These are phyloP conservation scores for Vitis cinerea DNA, from an alignment of 164 flowering plant species.

Conservation along the genomic window DNA sequence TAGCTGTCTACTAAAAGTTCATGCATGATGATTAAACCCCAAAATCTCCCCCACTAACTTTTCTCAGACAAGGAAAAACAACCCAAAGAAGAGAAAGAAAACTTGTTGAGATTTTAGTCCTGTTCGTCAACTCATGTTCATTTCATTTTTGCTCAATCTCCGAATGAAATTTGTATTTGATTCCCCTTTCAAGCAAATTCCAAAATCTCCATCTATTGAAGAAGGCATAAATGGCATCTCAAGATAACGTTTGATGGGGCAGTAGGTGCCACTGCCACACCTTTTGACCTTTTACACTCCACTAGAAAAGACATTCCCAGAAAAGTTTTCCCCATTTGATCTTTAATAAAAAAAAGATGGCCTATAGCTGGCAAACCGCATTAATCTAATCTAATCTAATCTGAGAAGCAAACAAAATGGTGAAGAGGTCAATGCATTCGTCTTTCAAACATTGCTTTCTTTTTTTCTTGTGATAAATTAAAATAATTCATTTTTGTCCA, in stretches of 20 bases:
- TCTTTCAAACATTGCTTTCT: constrained; percentile 13
- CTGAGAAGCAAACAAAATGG: constrained; percentile 16
- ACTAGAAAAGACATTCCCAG: constrained; percentile 36
- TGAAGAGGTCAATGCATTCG: constrained; percentile 36
- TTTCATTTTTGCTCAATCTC: no score
- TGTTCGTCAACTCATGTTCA: no score
- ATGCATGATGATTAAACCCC: no score
- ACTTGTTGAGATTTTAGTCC: no score
- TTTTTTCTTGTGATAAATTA: neutral
- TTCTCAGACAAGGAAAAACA: no score
- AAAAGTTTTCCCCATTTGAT: constrained; percentile 8
- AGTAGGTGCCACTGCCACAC: constrained; percentile 25
- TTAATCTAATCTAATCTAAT: constrained; percentile 12
- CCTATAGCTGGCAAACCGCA: constrained; percentile 34
- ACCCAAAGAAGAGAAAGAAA: no score
- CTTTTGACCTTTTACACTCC: constrained; percentile 38
- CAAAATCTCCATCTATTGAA: neutral
- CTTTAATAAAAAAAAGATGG: neutral
- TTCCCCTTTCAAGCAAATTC: neutral
- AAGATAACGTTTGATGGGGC: constrained; percentile 6
- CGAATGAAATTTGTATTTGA: neutral
- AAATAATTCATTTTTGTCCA: neutral
- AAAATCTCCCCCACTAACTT: no score
- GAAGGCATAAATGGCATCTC: neutral
- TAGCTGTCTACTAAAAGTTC: no score